phyloP scores from a whole-genome alignment of 345 rosid genomes.

The Leavenworthia alabamica region DNA sequence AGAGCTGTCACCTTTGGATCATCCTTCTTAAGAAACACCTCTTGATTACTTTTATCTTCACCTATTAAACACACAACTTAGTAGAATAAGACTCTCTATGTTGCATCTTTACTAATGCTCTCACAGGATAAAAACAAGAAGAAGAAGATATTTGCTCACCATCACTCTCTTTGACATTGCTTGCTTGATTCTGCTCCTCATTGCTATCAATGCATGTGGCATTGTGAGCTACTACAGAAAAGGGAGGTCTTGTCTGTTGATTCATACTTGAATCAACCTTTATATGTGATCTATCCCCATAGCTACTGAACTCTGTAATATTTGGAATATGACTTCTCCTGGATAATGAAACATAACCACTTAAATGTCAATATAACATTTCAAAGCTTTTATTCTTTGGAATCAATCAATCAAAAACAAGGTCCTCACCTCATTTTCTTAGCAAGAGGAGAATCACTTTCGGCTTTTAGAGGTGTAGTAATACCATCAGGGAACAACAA shows the following conservation, averaged over 20 bases:
- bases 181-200: constrained; percentile 27
- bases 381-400: background rate
- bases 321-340: constrained; percentile 68
- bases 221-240: constrained; percentile 52
- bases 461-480: constrained; percentile 35
- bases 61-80: constrained; percentile 30
- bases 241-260: constrained; percentile 58
- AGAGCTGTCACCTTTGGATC: constrained; percentile 72
- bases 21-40: constrained; percentile 63
- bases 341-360: constrained; percentile 6
- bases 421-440: constrained; percentile 51
- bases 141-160: constrained; percentile 31
- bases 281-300: constrained; percentile 47
- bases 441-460: constrained; percentile 35
- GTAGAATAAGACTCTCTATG: background rate
- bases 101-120: background rate
- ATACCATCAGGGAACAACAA: constrained; percentile 40
- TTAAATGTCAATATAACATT: background rate
- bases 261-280: constrained; percentile 31
- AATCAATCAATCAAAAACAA: background rate
- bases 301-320: constrained; percentile 36
- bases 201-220: constrained; percentile 26
- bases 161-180: constrained; percentile 38
- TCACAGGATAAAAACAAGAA: constrained; percentile 14
- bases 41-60: constrained; percentile 41